A percentile compares a stretch with the other conserved stretches of the same genome.
Conservation (phyloP, 805 yeast species). For the Yueomyces sp. region DNA sequence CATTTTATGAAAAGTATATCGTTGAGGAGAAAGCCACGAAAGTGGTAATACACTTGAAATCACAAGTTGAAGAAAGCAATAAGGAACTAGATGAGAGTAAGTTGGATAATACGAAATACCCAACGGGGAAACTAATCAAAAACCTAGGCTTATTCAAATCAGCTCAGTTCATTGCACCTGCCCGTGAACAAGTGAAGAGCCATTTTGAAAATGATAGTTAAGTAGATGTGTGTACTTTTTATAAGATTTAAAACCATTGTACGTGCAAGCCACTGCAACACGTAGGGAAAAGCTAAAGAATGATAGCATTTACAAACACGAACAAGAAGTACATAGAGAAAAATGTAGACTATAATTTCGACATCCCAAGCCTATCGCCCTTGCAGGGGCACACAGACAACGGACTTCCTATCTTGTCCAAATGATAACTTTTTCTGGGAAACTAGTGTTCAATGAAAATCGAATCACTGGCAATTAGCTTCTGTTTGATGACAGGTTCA, state of each 20-base stretch:
- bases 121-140: conserved; percentile 34
- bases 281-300: too few species aligned
- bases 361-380: conserved; percentile 26
- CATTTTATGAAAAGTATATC: conserved; percentile 38
- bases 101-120: conserved; percentile 25
- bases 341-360: conserved; percentile 26
- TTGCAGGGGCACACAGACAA: conserved; percentile 20
- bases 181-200: conserved; percentile 41
- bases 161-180: conserved; percentile 37
- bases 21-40: conserved; percentile 25
- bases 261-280: too few species aligned
- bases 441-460: conserved; percentile 22
- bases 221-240: too few species aligned
- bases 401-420: conserved; percentile 28
- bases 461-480: conserved; percentile 28
- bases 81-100: conserved; percentile 9
- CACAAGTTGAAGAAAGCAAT: conserved; percentile 24
- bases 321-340: neutral
- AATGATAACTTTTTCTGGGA: conserved; percentile 19
- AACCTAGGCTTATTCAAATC: conserved; percentile 45
- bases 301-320: too few species aligned
- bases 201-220: too few species aligned
- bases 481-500: conserved; percentile 23
- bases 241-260: too few species aligned
- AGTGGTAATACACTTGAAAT: conserved; percentile 49